Evolutionary conservation across 1,284 basidiomycete species (phyloP).

Genomic region (Phellopilus nigrolimitatus): DNA sequence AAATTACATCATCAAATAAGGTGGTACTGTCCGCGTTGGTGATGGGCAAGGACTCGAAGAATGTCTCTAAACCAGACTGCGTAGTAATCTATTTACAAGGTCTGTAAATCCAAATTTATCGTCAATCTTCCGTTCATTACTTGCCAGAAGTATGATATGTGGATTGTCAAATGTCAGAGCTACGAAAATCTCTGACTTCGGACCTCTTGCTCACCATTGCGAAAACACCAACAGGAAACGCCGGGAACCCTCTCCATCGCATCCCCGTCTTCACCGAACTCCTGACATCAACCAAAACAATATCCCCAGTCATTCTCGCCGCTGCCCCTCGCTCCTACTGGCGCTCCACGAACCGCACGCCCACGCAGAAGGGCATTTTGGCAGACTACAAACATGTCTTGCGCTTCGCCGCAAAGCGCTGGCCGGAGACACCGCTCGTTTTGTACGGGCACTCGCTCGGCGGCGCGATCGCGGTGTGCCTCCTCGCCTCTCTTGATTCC

Average conservation of each 20-base stretch:
- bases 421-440: constrained; percentile 33
- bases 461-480: constrained; percentile 39
- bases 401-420: constrained; percentile 30
- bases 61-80: constrained; percentile 18
- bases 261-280: constrained; percentile 41
- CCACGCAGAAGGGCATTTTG: constrained; percentile 36
- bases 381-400: constrained; percentile 37
- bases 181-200: too few relatives aligned
- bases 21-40: constrained; percentile 29
- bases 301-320: constrained; percentile 31
- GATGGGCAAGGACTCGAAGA: constrained; percentile 21
- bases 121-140: neutral
- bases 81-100: constrained; percentile 40
- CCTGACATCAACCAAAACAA: constrained; percentile 17
- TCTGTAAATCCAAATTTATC: constrained; percentile 11
- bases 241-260: constrained; percentile 45
- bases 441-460: constrained; percentile 51
- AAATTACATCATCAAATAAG: constrained; percentile 24
- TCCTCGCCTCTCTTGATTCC: constrained; percentile 27
- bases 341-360: constrained; percentile 32
- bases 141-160: neutral
- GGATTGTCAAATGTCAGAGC: too few relatives aligned
- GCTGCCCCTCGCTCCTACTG: constrained; percentile 40
- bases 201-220: too few relatives aligned
- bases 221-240: constrained; percentile 47